Percentiles rank a stretch among this genome's conserved stretches.
These are phyloP conservation scores for Pouteria glomerata DNA, from an alignment of 148 eudicot genomes.

Conservation along the genomic window DNA sequence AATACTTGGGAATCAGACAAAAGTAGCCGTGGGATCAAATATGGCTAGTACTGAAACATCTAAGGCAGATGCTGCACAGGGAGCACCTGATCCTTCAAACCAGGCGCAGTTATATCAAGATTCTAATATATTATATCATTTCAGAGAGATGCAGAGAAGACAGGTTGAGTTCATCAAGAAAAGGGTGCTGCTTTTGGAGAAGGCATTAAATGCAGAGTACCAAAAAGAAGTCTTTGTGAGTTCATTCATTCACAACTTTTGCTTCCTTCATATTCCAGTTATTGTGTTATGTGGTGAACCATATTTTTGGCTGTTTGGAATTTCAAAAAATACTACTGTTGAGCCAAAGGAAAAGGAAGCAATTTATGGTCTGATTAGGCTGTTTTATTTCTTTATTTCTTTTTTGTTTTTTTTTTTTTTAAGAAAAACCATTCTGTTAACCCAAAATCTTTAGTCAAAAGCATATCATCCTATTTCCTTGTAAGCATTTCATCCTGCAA, in stretches of 20 bases:
- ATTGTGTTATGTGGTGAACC: neutral
- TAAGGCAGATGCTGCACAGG: conserved; percentile 35
- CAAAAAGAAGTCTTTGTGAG: conserved; percentile 60
- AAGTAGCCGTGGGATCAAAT: conserved; percentile 33
- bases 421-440: neutral
- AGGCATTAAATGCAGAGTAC: conserved; percentile 64
- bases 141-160: conserved; percentile 91
- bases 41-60: conserved; percentile 46
- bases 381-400: neutral
- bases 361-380: neutral
- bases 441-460: neutral
- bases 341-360: neutral
- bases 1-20: conserved; percentile 31
- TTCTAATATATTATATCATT: conserved; percentile 44
- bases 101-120: conserved; percentile 29
- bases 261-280: neutral
- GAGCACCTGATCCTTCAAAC: conserved; percentile 36
- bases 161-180: conserved; percentile 85
- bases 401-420: too few relatives aligned
- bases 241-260: conserved; percentile 15
- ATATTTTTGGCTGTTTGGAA: neutral
- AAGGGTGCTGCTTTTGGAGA: conserved; percentile 82
- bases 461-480: neutral
- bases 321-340: neutral
- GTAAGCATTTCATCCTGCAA: too few relatives aligned